phyloP scores from a whole-genome alignment of 2,329 filamentous ascomycete genomes.

The Diaporthe ilicicola region DNA sequence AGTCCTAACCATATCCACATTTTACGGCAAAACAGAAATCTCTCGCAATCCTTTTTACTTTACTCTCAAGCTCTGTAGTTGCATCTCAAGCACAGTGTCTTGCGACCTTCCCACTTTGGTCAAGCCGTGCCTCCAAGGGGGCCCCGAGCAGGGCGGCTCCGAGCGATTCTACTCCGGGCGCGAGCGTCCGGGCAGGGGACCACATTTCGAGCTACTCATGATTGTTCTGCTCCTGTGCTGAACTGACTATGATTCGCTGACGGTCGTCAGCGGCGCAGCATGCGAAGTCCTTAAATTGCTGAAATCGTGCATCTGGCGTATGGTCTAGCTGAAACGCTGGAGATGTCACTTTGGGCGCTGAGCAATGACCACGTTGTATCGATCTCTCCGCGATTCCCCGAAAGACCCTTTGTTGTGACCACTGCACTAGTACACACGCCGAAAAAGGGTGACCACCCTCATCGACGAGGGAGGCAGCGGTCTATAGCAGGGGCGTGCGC shows the following conservation, averaged over 20 bases:
- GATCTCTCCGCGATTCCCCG: neutral
- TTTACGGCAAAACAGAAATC: neutral
- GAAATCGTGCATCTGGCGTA: neutral
- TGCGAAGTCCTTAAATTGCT: neutral
- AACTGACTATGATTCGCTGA: too few relatives aligned
- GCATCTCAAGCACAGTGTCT: neutral
- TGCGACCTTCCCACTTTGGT: neutral
- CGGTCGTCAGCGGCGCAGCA: neutral
- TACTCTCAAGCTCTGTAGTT: neutral
- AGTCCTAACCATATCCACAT: neutral
- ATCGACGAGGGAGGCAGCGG: too few relatives aligned
- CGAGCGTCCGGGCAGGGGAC: neutral
- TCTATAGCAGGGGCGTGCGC: too few relatives aligned
- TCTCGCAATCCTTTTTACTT: neutral
- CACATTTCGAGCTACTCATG: too few relatives aligned
- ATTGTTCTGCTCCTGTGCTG: neutral
- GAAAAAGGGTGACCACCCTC: too few relatives aligned
- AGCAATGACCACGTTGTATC: neutral
- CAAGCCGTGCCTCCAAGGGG: too few relatives aligned
- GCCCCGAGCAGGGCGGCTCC: neutral
- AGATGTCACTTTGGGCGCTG: neutral
- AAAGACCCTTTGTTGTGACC: too few relatives aligned
- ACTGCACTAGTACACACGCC: too few relatives aligned
- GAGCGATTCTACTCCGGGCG: neutral
- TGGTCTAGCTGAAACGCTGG: neutral